Percentiles rank a stretch among this genome's conserved stretches.
These are phyloP conservation scores for Teunomyces pallodes DNA, from an alignment of 805 yeast genomes.

Conservation along the genomic window DNA sequence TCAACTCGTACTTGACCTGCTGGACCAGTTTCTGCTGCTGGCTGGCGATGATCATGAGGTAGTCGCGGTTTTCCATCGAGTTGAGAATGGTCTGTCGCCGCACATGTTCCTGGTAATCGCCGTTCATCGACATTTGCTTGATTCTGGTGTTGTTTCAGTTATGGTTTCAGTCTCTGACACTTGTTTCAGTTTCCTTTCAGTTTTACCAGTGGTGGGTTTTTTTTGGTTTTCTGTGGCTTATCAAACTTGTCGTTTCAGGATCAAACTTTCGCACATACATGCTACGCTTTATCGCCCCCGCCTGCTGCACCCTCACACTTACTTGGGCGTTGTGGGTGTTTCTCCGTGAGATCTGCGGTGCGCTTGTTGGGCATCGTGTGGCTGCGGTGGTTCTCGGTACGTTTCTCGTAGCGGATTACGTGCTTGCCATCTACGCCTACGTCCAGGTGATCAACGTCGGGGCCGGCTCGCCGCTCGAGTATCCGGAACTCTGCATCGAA, in stretches of 20 bases:
- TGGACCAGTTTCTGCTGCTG: slow-evolving; percentile 43
- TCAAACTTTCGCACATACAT: not conserved
- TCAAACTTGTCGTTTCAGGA: too few species aligned
- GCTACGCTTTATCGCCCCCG: slow-evolving; percentile 5
- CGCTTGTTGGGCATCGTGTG: not conserved
- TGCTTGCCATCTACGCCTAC: slow-evolving; percentile 48
- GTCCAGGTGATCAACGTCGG: slow-evolving; percentile 52
- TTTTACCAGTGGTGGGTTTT: not conserved
- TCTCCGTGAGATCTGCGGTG: slow-evolving; percentile 23
- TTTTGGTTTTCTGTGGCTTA: not conserved
- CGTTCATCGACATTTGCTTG: too few species aligned
- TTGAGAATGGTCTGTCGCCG: slow-evolving; percentile 34
- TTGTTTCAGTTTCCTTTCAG: too few species aligned
- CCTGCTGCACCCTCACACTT: slow-evolving; percentile 39
- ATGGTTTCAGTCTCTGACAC: not conserved
- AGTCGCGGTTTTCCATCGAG: slow-evolving; percentile 40
- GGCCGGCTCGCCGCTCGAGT: slow-evolving; percentile 67
- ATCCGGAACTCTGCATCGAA: slow-evolving; percentile 37
- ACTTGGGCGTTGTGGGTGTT: slow-evolving; percentile 49
- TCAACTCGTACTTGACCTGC: slow-evolving; percentile 41
- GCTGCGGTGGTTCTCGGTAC: not conserved
- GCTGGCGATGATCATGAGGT: slow-evolving; percentile 34
- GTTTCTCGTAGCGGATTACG: slow-evolving; percentile 26
- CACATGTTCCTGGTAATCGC: not conserved
- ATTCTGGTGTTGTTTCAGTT: not conserved